Conservation (phyloP, 2,329 filamentous ascomycete species). For the Sporothrix curviconia region DNA sequence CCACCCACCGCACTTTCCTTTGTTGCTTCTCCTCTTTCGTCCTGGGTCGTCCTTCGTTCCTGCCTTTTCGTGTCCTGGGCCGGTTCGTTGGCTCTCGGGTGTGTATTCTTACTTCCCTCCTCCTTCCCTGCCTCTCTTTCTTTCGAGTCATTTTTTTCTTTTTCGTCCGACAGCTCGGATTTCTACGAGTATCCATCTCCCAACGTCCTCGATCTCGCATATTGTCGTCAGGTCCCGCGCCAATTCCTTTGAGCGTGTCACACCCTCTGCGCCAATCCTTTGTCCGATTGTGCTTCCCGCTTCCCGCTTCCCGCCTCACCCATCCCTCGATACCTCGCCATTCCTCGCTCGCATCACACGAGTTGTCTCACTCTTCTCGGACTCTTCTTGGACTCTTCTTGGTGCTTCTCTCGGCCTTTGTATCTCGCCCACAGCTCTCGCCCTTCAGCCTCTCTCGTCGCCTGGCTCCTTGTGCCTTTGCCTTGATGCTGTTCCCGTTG, state of each 20-base stretch:
- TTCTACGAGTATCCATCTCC: too few relatives aligned
- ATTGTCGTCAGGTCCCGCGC: neutral
- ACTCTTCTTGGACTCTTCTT: too few relatives aligned
- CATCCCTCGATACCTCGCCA: neutral
- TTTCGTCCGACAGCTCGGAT: neutral
- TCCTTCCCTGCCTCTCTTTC: neutral
- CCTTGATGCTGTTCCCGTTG: constrained; percentile 18
- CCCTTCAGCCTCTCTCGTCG: neutral
- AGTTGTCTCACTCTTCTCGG: too few relatives aligned
- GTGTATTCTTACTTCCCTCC: neutral
- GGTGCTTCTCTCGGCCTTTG: too few relatives aligned
- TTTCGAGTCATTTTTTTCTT: neutral
- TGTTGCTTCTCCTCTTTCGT: constrained; percentile 5
- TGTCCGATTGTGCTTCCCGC: neutral
- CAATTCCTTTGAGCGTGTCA: neutral
- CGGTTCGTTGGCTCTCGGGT: neutral
- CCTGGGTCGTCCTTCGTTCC: neutral
- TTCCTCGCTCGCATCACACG: too few relatives aligned
- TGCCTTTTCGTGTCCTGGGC: constrained; percentile 1
- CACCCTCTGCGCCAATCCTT: neutral
- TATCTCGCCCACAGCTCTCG: too few relatives aligned
- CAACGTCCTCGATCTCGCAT: neutral
- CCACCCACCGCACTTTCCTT: neutral
- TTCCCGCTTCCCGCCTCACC: neutral
- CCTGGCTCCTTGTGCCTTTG: neutral